Percentiles rank a stretch among this genome's conserved stretches.
These are phyloP conservation scores for Suhomyces sp. DNA, from an alignment of 805 yeast species.

Conservation along the genomic window DNA sequence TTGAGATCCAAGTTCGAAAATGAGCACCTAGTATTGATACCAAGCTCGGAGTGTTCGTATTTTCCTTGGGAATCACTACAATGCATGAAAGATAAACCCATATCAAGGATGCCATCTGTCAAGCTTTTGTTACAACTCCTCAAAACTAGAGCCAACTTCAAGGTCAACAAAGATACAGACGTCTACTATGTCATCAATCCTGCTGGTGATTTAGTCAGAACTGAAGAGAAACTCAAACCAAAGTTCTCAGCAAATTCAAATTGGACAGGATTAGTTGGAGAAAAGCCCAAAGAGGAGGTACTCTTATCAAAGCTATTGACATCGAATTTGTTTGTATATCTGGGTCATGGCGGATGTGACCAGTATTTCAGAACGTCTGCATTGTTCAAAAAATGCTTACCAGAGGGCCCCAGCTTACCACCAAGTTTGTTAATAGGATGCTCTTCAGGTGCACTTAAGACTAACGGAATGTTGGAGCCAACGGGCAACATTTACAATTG, in stretches of 20 bases:
- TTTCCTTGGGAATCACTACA: conserved; percentile 91
- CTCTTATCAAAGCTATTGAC: conserved; percentile 42
- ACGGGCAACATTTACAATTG: conserved; percentile 76
- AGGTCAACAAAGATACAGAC: not conserved
- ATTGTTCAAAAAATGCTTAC: conserved; percentile 30
- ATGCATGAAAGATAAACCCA: conserved; percentile 50
- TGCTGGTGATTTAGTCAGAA: conserved; percentile 65
- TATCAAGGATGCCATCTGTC: conserved; percentile 73
- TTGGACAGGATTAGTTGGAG: conserved; percentile 57
- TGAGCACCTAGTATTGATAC: conserved; percentile 66
- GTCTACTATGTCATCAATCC: conserved; percentile 74
- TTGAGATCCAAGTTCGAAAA: conserved; percentile 6
- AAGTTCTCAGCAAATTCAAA: conserved; percentile 35
- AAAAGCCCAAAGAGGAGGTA: conserved; percentile 54
- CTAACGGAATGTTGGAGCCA: conserved; percentile 62
- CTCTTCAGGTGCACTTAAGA: conserved; percentile 70
- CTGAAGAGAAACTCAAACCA: conserved; percentile 56
- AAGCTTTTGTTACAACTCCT: conserved; percentile 41
- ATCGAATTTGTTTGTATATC: conserved; percentile 58
- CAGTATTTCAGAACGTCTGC: conserved; percentile 62
- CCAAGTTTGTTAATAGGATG: conserved; percentile 82
- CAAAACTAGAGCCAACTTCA: conserved; percentile 7
- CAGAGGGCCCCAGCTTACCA: conserved; percentile 44
- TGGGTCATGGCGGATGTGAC: conserved; percentile 98
- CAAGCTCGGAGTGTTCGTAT: conserved; percentile 60